Conservation (phyloP, 108 stramenopile genomes). For the Nitzschia sp. region DNA sequence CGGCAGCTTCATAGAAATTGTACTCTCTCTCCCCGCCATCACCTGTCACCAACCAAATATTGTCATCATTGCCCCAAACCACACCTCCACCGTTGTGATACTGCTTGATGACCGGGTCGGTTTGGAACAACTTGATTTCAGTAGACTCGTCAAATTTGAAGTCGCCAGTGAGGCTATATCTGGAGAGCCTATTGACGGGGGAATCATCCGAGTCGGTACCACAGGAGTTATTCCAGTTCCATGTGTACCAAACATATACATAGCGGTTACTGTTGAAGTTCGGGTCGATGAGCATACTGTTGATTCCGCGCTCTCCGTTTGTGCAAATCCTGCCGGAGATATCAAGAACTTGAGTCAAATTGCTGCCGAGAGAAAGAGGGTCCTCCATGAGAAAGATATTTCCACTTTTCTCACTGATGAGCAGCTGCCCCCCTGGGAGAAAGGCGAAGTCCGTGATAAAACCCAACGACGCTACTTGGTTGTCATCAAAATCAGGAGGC, state of each 20-base stretch:
- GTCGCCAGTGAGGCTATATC: conserved; percentile 19
- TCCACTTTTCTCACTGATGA: too few species aligned
- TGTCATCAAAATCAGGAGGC: too few species aligned
- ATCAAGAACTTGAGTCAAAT: background rate
- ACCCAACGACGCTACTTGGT: too few species aligned
- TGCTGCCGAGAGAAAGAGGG: too few species aligned
- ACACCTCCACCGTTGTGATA: conserved; percentile 36
- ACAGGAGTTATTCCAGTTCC: background rate
- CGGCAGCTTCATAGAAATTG: background rate
- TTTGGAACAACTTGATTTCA: conserved; percentile 28
- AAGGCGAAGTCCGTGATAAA: too few species aligned
- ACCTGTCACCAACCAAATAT: conserved; percentile 25
- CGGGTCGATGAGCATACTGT: background rate
- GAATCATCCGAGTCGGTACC: conserved; percentile 2
- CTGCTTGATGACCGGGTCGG: conserved; percentile 1
- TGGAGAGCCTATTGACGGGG: conserved; percentile 29
- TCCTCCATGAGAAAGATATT: too few species aligned
- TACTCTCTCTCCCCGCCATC: conserved; percentile 16
- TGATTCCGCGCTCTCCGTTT: background rate
- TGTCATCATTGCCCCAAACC: conserved; percentile 36
- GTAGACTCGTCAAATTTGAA: conserved; percentile 5
- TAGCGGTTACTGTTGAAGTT: background rate
- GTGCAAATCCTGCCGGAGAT: background rate
- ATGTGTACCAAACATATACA: background rate
- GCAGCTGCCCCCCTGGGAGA: too few species aligned